Percentiles rank a stretch among this genome's conserved stretches.
Conservation (phyloP, 768 basidiomycete species). For the Boletus bicolor region DNA sequence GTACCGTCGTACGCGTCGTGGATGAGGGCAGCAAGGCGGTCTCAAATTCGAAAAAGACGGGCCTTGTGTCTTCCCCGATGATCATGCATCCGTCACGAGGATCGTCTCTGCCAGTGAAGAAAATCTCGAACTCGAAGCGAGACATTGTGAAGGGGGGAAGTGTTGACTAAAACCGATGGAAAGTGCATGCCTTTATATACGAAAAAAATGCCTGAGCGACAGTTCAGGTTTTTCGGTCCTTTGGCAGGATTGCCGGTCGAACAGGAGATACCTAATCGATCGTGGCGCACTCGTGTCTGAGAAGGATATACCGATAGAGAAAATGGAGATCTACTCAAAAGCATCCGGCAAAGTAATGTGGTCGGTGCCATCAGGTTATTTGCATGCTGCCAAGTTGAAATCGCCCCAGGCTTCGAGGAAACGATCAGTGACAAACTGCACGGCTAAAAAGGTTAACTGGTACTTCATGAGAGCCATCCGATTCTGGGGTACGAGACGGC, state of each 20-base stretch:
- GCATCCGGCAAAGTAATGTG: constrained; percentile 12
- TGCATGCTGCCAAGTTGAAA: constrained; percentile 8
- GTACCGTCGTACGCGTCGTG: constrained; percentile 28
- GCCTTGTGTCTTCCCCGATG: constrained; percentile 60
- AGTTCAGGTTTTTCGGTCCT: constrained; percentile 28
- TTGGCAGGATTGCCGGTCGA: constrained; percentile 42
- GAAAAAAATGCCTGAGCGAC: constrained; percentile 8
- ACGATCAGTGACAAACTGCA: constrained; percentile 20
- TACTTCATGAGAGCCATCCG: constrained; percentile 21
- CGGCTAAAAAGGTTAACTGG: constrained; percentile 29
- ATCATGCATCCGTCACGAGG: constrained; percentile 61
- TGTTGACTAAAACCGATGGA: constrained; percentile 1
- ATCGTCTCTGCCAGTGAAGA: constrained; percentile 69
- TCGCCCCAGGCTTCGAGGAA: constrained; percentile 9
- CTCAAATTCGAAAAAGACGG: constrained; percentile 65
- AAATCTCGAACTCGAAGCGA: constrained; percentile 49
- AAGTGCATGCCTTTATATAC: constrained; percentile 30
- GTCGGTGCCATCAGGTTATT: constrained; percentile 1
- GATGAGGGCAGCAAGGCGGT: constrained; percentile 37
- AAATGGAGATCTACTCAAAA: constrained; percentile 18
- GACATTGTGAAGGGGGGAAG: constrained; percentile 25
- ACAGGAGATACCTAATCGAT: constrained; percentile 46
- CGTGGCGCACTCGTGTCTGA: constrained; percentile 46
- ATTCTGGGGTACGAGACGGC: constrained; percentile 7
- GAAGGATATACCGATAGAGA: constrained; percentile 13